These are phyloP conservation scores for Caloboletus firmus DNA, from an alignment of 1,284 basidiomycete species.

Conservation along the genomic window DNA sequence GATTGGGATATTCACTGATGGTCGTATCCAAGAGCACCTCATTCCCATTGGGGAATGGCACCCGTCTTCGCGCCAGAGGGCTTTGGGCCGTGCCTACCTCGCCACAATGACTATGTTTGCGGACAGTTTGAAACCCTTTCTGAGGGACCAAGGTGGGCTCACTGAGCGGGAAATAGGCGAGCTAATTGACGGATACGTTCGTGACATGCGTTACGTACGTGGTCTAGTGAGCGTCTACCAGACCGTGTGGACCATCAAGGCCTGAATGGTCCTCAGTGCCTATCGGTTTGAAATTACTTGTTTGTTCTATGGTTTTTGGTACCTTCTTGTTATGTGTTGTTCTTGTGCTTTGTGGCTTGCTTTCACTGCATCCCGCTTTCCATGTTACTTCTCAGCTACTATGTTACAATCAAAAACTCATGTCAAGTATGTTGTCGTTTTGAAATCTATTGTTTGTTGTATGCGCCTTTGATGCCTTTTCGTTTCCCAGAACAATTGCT, in stretches of 20 bases:
- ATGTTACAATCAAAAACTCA: neutral
- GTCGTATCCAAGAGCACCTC: constrained; percentile 33
- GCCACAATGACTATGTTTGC: constrained; percentile 37
- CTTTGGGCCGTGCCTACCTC: constrained; percentile 43
- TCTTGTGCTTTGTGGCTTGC: neutral
- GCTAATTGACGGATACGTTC: constrained; percentile 40
- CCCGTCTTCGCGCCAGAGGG: constrained; percentile 28
- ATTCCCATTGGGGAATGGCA: constrained; percentile 56
- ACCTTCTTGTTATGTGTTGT: neutral
- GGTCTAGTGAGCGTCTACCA: constrained; percentile 46
- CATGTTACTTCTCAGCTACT: neutral
- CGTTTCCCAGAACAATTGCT: neutral
- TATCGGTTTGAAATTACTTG: neutral
- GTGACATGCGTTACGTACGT: constrained; percentile 42
- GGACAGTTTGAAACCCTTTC: constrained; percentile 41
- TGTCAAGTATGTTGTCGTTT: neutral
- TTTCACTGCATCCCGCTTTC: neutral
- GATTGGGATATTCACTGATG: constrained; percentile 41
- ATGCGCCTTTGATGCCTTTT: neutral
- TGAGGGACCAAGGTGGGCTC: constrained; percentile 39
- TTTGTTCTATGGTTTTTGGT: neutral
- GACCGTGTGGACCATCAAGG: constrained; percentile 37
- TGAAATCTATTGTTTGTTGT: neutral
- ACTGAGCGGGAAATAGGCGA: constrained; percentile 37
- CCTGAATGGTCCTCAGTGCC: constrained; percentile 6